Conservation (phyloP, 2,329 filamentous ascomycete genomes). For the Diaporthe caulivora region DNA sequence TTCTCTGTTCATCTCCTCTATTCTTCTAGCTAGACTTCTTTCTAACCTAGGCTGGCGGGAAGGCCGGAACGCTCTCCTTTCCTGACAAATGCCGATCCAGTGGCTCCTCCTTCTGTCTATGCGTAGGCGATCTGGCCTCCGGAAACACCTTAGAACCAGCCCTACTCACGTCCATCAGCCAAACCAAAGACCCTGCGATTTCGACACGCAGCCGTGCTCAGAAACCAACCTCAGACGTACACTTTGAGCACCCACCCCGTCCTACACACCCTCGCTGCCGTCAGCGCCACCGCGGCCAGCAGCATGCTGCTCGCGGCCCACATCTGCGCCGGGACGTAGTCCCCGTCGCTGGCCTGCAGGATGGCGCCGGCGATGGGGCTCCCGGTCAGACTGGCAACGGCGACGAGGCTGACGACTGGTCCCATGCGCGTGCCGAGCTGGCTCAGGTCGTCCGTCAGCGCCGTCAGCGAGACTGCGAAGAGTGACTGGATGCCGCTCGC, state of each 20-base stretch:
- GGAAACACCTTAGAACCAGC: too few relatives aligned
- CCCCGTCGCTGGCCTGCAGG: slow-evolving; percentile 42
- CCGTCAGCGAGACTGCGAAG: slow-evolving; percentile 55
- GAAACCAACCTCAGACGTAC: not conserved
- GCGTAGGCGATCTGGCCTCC: too few relatives aligned
- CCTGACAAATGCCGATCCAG: too few relatives aligned
- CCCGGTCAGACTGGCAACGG: slow-evolving; percentile 51
- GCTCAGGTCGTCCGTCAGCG: slow-evolving; percentile 55
- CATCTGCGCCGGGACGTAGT: slow-evolving; percentile 48
- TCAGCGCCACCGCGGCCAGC: not conserved
- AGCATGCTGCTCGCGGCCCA: slow-evolving; percentile 46
- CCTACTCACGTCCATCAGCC: too few relatives aligned
- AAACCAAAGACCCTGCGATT: too few relatives aligned
- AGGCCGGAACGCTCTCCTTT: too few relatives aligned
- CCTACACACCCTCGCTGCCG: not conserved
- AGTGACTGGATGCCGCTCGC: slow-evolving; percentile 59
- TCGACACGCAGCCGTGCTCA: too few relatives aligned
- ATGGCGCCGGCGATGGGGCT: slow-evolving; percentile 56
- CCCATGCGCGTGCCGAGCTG: slow-evolving; percentile 59
- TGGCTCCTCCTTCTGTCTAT: too few relatives aligned
- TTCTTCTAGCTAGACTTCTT: too few relatives aligned
- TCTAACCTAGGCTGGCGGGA: too few relatives aligned
- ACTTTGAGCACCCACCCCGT: slow-evolving; percentile 24
- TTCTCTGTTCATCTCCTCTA: too few relatives aligned
- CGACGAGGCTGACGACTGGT: slow-evolving; percentile 54